Base-by-base conservation (phyloP, 768 basidiomycete genomes). In the Lentinula boryana region DNA sequence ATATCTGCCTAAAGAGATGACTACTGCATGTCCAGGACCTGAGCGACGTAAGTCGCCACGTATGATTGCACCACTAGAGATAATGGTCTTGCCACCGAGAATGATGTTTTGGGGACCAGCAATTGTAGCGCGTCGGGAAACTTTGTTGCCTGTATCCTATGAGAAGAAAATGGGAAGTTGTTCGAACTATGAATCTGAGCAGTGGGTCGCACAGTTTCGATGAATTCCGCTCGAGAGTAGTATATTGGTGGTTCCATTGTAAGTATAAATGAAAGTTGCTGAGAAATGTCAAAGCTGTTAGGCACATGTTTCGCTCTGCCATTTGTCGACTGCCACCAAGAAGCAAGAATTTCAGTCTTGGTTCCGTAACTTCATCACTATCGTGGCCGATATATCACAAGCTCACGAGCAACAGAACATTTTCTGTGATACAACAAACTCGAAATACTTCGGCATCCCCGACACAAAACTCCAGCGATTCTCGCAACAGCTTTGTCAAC, bases 41-140 rank as follows among this genome's bases (percentile, higher is more conserved):
- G 93, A 89, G 43, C 95, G 79, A 50, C 94, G 81, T 57, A 99
- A 78, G 70, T 99, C 97, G 2, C 97, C 97, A 52, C 97, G 88
- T 54, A 99, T 89, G 58, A 98, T 93, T 8, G 92, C 91, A 18
- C 86, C 84, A 62, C 84, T 88, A 1, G 94, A 89, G 62, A 99
- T 95, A 71, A 98, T 93, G 2, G 94, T 95, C 77, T 98, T 97
- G 50, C 96, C 97, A 43, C 93, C 94, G 13, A 99, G 86, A 63
- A 98, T 93, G 71, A 98, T 99, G 71, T 97, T 98, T 72, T 95
- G 90, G 10, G 94, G 91, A 1, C 96, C 96, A 60, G 89, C 86
- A 68, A 98, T 97, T 31, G 87, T 89, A 16, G 94, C 93, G 63
- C 91, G 85, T 60, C 93, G 84, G 43, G 93, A 95, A 48, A 98